Conservation (phyloP, 495 filamentous ascomycete species). For the Xylaria palmicola region DNA sequence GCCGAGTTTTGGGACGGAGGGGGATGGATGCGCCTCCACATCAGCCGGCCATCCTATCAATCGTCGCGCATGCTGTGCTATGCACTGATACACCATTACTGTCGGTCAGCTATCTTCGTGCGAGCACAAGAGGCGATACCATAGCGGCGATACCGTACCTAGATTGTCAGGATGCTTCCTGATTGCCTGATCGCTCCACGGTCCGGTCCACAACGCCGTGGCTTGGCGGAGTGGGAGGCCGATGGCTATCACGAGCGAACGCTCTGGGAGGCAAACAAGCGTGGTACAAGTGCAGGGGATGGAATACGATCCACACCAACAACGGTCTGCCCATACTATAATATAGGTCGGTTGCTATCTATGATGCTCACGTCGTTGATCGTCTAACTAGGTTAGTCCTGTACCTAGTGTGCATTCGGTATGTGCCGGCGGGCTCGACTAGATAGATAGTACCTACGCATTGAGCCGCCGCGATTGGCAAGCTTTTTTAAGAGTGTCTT, state of each 20-base stretch:
- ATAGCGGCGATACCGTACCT: background rate
- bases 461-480: slow-evolving; percentile 4
- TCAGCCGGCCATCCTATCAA: no score
- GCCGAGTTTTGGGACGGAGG: background rate
- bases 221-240: slow-evolving; percentile 1
- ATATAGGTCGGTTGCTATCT: background rate
- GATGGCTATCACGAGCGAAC: background rate
- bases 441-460: background rate
- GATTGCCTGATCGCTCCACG: background rate
- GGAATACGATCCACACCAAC: slow-evolving; percentile 8
- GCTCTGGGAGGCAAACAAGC: background rate
- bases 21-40: no score
- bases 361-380: background rate
- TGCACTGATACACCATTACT: no score
- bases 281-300: background rate
- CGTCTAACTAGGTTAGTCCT: background rate
- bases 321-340: background rate
- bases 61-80: no score
- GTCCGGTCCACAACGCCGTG: background rate
- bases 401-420: background rate
- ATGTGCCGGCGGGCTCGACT: slow-evolving; percentile 1
- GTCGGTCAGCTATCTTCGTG: background rate
- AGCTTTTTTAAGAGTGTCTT: background rate
- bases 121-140: background rate
- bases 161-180: slow-evolving; percentile 7